Conservation (phyloP, 352 stramenopile species). For the Halophytophthora batemanensis region DNA sequence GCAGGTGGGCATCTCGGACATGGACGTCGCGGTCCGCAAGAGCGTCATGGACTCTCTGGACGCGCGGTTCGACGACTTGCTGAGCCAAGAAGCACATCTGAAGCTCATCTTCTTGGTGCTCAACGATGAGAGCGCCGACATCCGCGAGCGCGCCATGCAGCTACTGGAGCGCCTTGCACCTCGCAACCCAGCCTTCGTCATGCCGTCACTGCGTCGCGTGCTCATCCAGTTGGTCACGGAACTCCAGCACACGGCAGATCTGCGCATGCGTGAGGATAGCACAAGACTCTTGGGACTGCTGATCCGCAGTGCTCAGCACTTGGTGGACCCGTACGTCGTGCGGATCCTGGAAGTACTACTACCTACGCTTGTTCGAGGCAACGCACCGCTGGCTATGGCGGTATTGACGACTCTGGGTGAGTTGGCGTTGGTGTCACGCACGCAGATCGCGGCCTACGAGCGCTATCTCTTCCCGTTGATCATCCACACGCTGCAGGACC, state of each 20-base stretch:
- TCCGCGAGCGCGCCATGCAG: slow-evolving; percentile 90
- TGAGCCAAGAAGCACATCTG: slow-evolving; percentile 93
- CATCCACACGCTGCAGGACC: slow-evolving; percentile 95
- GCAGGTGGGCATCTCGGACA: slow-evolving; percentile 91
- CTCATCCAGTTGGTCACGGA: slow-evolving; percentile 95
- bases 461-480: slow-evolving; percentile 95
- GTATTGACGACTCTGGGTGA: slow-evolving; percentile 87
- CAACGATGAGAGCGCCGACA: slow-evolving; percentile 89
- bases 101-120: slow-evolving; percentile 93
- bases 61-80: slow-evolving; percentile 90
- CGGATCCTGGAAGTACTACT: slow-evolving; percentile 69
- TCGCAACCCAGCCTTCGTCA: slow-evolving; percentile 95
- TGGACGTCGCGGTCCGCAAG: slow-evolving; percentile 86
- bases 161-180: slow-evolving; percentile 92
- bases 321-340: slow-evolving; percentile 84
- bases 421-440: slow-evolving; percentile 89
- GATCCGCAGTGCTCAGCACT: slow-evolving; percentile 81
- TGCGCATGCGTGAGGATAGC: slow-evolving; percentile 85
- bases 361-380: slow-evolving; percentile 85
- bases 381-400: slow-evolving; percentile 77
- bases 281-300: slow-evolving; percentile 83
- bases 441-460: slow-evolving; percentile 91
- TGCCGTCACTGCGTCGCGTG: slow-evolving; percentile 92
- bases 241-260: slow-evolving; percentile 90
- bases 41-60: slow-evolving; percentile 94